phyloP scores from a whole-genome alignment of 768 basidiomycete genomes.

The Dentipellis sp. region DNA sequence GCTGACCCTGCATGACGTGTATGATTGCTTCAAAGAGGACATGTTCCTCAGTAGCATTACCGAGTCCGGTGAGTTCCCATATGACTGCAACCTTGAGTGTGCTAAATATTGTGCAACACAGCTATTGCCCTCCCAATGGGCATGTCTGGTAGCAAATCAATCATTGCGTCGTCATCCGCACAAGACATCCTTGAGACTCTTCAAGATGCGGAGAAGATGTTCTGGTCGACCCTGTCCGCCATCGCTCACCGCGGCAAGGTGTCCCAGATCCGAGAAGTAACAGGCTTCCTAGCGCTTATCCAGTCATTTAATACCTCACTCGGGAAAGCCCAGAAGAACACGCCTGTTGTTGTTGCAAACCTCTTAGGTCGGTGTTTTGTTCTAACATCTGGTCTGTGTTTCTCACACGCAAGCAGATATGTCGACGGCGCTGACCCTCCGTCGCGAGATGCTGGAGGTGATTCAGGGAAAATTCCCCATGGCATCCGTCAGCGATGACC shows the following conservation, averaged over 20 bases:
- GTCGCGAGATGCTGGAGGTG: slow-evolving; percentile 79
- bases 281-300: slow-evolving; percentile 61
- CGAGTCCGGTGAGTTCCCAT: slow-evolving; percentile 67
- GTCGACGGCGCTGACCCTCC: slow-evolving; percentile 67
- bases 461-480: slow-evolving; percentile 62
- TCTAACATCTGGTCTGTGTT: neutral
- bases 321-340: slow-evolving; percentile 43
- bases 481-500: slow-evolving; percentile 41
- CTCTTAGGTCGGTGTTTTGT: slow-evolving; percentile 42
- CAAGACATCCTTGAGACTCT: slow-evolving; percentile 55
- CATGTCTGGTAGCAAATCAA: slow-evolving; percentile 39
- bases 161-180: slow-evolving; percentile 32
- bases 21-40: slow-evolving; percentile 72
- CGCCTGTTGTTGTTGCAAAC: slow-evolving; percentile 47
- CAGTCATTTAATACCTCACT: slow-evolving; percentile 74
- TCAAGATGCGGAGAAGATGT: slow-evolving; percentile 57
- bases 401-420: slow-evolving; percentile 40
- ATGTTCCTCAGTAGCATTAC: slow-evolving; percentile 85
- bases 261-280: slow-evolving; percentile 64
- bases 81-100: neutral
- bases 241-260: slow-evolving; percentile 54
- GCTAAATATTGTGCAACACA: slow-evolving; percentile 19
- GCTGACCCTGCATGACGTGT: slow-evolving; percentile 69
- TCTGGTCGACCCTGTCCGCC: slow-evolving; percentile 53
- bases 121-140: slow-evolving; percentile 82